These are phyloP conservation scores for Dictyophora rubrovolvata DNA, from an alignment of 768 basidiomycete species.

Conservation along the genomic window DNA sequence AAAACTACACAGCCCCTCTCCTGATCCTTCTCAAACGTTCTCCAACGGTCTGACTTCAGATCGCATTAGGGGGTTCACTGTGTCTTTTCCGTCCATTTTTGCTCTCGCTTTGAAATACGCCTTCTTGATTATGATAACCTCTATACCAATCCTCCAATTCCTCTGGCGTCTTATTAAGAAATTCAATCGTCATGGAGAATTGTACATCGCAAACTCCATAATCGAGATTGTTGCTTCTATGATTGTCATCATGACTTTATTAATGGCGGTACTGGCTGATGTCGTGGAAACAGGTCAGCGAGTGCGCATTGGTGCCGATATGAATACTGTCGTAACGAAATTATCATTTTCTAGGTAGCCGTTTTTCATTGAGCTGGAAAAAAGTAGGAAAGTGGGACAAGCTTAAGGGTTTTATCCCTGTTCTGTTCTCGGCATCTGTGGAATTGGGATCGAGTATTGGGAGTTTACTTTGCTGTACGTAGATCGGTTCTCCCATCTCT, in stretches of 20 bases:
- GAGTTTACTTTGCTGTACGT: constrained; percentile 49
- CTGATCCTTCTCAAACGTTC: no score
- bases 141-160: constrained; percentile 48
- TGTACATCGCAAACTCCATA: constrained; percentile 50
- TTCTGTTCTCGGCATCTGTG: constrained; percentile 43
- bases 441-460: constrained; percentile 45
- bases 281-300: neutral
- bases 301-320: neutral
- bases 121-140: constrained; percentile 34
- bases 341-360: neutral
- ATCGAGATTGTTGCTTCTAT: constrained; percentile 49
- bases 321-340: neutral
- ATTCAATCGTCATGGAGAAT: constrained; percentile 28
- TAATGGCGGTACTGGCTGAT: constrained; percentile 37
- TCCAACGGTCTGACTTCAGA: neutral
- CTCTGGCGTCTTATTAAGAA: constrained; percentile 44
- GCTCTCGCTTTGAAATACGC: constrained; percentile 40
- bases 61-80: neutral
- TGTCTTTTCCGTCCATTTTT: neutral
- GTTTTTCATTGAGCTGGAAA: neutral
- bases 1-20: constrained; percentile 10
- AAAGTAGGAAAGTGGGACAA: constrained; percentile 25
- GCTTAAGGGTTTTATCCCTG: constrained; percentile 35
- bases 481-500: neutral
- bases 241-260: constrained; percentile 51